Base-by-base conservation (phyloP, 352 stramenopile genomes). In the Phytophthora sansomeana region DNA sequence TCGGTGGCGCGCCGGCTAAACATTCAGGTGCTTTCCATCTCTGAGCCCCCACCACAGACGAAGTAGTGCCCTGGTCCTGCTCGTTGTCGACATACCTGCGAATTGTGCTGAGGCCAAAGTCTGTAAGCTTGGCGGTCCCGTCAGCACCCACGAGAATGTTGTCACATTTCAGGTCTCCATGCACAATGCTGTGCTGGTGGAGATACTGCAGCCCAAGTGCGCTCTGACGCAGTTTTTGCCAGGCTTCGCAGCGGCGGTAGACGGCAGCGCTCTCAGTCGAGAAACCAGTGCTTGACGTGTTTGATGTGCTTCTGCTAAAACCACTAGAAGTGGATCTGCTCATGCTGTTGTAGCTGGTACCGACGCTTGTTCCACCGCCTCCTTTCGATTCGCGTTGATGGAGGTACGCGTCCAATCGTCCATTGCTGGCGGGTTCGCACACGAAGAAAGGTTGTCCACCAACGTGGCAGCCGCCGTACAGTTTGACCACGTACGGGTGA, bases 121-220 rank as follows among this genome's bases (percentile, higher is more conserved):
- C 72, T 0, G 72, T 66, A 5, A 79, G 58, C 36, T 74, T 77
- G 19, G 67, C 63, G 3, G 55, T 71, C 8, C 67, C 67, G 44
- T 77, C 67, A 28, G 63, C 67, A 33, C 41, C 52, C 10, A 80
- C 68, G 32, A 80, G 58, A 51, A 80, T 77, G 56, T 80, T 80
- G 67, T 77, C 67, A 29, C 72, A 80, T 62, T 80, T 80, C 24
- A 80, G 56, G 29, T 80, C 68, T 1, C 67, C 72, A 47, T 80
- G 72, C 29, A 77, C 67, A 35, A 80, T 68, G 14, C 66, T 72
- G 46, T 74, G 68, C 10, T 77, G 66, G 6, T 79, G 72, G 6
- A 79, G 55, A 52, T 79, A 79, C 51, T 72, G 50, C 13, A 79
- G 36, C 4, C 72, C 72, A 13, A 65, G 46, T 19, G 67, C 41